Conservation (phyloP, 139 green algal species). For the Chlorella sp. region DNA sequence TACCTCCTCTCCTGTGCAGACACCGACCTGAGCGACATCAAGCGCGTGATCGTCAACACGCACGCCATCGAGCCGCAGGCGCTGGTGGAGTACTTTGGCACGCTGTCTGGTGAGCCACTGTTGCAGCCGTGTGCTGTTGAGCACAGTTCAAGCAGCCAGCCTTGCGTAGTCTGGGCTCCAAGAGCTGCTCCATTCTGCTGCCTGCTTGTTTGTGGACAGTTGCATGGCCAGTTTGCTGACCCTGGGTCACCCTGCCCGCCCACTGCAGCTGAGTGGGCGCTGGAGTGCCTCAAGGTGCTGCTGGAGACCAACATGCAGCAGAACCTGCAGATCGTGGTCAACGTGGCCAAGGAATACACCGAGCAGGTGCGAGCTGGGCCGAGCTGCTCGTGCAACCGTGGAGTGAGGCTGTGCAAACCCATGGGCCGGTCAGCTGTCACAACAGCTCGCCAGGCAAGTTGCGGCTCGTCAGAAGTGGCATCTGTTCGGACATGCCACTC, state of each 20-base stretch:
- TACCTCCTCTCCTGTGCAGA: slow-evolving; percentile 37
- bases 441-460: neutral
- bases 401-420: no score
- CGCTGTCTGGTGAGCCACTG: slow-evolving; percentile 94
- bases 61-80: slow-evolving; percentile 94
- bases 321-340: slow-evolving; percentile 91
- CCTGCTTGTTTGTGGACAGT: neutral
- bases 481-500: neutral
- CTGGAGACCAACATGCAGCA: slow-evolving; percentile 87
- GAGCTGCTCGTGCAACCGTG: no score
- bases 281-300: slow-evolving; percentile 92
- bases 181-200: neutral
- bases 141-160: no score
- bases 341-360: slow-evolving; percentile 98
- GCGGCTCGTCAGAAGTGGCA: neutral
- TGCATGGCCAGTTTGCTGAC: neutral
- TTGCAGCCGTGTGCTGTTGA: slow-evolving; percentile 34
- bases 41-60: slow-evolving; percentile 96
- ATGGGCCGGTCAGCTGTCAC: no score
- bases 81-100: slow-evolving; percentile 97
- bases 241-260: neutral
- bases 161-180: no score
- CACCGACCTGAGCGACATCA: slow-evolving; percentile 97
- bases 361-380: slow-evolving; percentile 81
- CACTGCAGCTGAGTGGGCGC: slow-evolving; percentile 32